Conservation (phyloP, 306 rosid genomes). For the Dryas octopetala region DNA sequence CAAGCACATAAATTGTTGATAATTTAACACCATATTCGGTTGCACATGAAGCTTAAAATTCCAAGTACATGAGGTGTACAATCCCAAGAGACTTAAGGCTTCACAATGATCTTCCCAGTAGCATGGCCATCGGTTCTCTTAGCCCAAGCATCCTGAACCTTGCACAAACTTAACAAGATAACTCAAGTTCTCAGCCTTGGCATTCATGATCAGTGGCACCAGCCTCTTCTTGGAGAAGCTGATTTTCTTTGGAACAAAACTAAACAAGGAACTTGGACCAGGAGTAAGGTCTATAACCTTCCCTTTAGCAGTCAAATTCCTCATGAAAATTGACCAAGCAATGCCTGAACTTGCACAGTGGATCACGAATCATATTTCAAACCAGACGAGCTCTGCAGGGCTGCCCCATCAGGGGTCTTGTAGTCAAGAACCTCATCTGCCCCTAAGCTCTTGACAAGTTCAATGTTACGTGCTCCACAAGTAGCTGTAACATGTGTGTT, state of each 20-base stretch:
- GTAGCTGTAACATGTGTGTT: conserved; percentile 66
- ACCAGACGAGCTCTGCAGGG: conserved; percentile 64
- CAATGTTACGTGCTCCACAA: conserved; percentile 64
- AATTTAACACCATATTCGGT: neutral
- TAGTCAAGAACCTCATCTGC: conserved; percentile 82
- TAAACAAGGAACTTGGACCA: conserved; percentile 10
- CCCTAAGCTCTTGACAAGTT: conserved; percentile 56
- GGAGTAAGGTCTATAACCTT: conserved; percentile 60
- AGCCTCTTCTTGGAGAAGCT: conserved; percentile 62
- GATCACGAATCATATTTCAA: conserved; percentile 57
- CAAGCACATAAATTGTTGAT: too few relatives aligned
- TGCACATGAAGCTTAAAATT: neutral
- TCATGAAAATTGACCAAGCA: conserved; percentile 64
- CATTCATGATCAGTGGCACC: conserved; percentile 37
- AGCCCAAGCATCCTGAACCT: conserved; percentile 80
- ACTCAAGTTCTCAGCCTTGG: conserved; percentile 47
- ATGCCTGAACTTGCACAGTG: conserved; percentile 42
- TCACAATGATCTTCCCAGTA: conserved; percentile 70
- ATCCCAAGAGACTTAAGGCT: conserved; percentile 10
- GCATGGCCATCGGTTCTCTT: conserved; percentile 62
- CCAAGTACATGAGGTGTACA: neutral
- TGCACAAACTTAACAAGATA: conserved; percentile 48
- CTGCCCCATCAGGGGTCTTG: conserved; percentile 55
- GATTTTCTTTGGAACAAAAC: conserved; percentile 54
- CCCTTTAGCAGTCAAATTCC: conserved; percentile 48